phyloP scores from a whole-genome alignment of 2,329 filamentous ascomycete genomes.

The Cryphonectria carpinicola region DNA sequence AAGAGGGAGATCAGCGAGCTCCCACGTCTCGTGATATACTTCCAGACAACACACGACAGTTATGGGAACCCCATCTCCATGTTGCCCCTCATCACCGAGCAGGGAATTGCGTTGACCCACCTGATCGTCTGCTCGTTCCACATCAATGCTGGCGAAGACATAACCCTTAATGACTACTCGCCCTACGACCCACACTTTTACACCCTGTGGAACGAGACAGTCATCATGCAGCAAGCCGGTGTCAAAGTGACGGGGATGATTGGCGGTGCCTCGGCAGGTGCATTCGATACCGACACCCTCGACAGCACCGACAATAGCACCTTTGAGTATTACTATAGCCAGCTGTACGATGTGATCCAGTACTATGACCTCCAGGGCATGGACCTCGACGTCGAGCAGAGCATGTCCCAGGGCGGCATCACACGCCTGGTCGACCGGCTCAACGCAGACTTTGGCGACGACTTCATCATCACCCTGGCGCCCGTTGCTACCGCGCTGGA shows the following conservation, averaged over 20 bases:
- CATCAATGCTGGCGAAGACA: slow-evolving; percentile 69
- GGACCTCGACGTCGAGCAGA: slow-evolving; percentile 81
- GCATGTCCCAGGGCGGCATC: slow-evolving; percentile 68
- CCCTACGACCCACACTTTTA: slow-evolving; percentile 70
- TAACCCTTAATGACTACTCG: slow-evolving; percentile 80
- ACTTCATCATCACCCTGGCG: slow-evolving; percentile 79
- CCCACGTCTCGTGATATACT: slow-evolving; percentile 56
- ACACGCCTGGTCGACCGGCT: slow-evolving; percentile 70
- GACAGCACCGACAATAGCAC: slow-evolving; percentile 55
- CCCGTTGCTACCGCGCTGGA: slow-evolving; percentile 78
- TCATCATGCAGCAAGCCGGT: slow-evolving; percentile 70
- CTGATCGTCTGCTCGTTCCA: slow-evolving; percentile 87
- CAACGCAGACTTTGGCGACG: slow-evolving; percentile 68
- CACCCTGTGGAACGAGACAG: slow-evolving; percentile 78
- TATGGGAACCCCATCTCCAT: slow-evolving; percentile 53
- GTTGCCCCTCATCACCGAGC: slow-evolving; percentile 54
- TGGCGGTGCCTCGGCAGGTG: slow-evolving; percentile 80
- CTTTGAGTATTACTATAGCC: slow-evolving; percentile 76
- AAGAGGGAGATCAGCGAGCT: slow-evolving; percentile 31
- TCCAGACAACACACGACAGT: slow-evolving; percentile 58
- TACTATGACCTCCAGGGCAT: slow-evolving; percentile 67
- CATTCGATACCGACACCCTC: slow-evolving; percentile 60
- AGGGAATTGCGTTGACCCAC: slow-evolving; percentile 67
- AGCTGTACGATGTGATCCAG: slow-evolving; percentile 67
- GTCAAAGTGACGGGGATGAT: slow-evolving; percentile 86